Percentiles rank a stretch among this genome's conserved stretches.
These are phyloP conservation scores for Lumnitzera littorea DNA, from an alignment of 345 rosid species.

Conservation along the genomic window DNA sequence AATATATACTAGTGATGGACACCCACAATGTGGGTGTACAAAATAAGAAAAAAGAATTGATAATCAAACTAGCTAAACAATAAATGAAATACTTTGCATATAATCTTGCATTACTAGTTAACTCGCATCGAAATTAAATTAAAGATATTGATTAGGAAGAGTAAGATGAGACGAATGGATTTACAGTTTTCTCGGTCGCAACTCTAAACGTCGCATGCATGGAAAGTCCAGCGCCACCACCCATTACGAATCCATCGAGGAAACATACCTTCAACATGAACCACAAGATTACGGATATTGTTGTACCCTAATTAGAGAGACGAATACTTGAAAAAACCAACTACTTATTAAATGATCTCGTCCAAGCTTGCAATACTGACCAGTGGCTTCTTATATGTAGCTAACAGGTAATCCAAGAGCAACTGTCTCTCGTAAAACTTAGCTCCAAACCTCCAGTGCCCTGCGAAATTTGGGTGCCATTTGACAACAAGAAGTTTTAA, in stretches of 20 bases:
- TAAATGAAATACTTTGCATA: no score
- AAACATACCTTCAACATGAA: conserved; percentile 3
- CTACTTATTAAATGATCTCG: not conserved
- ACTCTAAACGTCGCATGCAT: conserved; percentile 6
- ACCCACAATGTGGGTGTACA: no score
- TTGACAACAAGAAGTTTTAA: no score
- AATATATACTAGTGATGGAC: no score
- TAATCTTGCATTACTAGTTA: no score
- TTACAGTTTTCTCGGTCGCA: conserved; percentile 11
- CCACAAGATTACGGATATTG: not conserved
- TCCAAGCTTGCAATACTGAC: not conserved
- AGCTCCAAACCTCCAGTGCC: conserved; percentile 21
- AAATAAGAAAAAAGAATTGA: no score
- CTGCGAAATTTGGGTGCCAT: not conserved
- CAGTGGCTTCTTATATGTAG: conserved; percentile 14
- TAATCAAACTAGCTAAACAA: no score
- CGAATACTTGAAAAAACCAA: no score
- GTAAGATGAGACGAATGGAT: not conserved
- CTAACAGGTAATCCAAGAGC: conserved; percentile 7
- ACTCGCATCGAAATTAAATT: no score
- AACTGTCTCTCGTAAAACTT: conserved; percentile 10
- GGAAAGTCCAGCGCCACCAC: conserved; percentile 17
- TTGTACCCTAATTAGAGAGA: no score
- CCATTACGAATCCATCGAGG: conserved; percentile 13
- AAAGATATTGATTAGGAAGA: not conserved